phyloP scores from a whole-genome alignment of 306 rosid species.

The Fragaria iinumae region DNA sequence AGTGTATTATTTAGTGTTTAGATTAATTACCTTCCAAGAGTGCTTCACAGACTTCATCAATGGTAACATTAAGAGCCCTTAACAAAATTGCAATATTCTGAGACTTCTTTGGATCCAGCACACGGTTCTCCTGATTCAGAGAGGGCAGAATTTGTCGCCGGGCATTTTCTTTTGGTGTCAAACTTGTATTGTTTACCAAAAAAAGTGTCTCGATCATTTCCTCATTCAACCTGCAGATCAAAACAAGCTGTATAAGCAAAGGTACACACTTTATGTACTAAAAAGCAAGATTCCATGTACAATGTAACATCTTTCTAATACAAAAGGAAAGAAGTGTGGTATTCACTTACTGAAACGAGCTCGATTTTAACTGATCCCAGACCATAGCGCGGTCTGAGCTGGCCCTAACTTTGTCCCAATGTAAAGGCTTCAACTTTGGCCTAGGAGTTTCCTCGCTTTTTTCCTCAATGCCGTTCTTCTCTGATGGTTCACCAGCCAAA shows the following conservation, averaged over 20 bases:
- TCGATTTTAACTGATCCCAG: constrained; percentile 87
- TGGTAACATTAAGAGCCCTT: constrained; percentile 82
- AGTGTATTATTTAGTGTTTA: not conserved
- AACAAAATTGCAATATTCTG: constrained; percentile 89
- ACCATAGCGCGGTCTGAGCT: constrained; percentile 82
- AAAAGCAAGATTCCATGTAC: not conserved
- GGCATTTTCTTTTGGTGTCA: constrained; percentile 47
- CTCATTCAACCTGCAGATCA: constrained; percentile 74
- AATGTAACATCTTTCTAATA: not conserved
- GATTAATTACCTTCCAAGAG: constrained; percentile 66
- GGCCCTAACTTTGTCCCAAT: constrained; percentile 86
- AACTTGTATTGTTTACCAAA: constrained; percentile 53
- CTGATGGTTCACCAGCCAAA: constrained; percentile 16
- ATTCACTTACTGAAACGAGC: constrained; percentile 78
- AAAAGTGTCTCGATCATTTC: constrained; percentile 91
- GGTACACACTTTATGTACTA: not conserved
- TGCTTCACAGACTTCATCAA: constrained; percentile 91
- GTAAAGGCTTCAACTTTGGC: constrained; percentile 88
- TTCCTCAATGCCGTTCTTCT: constrained; percentile 20
- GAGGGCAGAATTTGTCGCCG: constrained; percentile 43
- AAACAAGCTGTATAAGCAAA: not conserved
- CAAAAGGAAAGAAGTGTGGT: not conserved
- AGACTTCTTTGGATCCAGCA: constrained; percentile 91
- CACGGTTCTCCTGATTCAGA: constrained; percentile 56
- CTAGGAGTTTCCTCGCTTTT: constrained; percentile 37